A percentile compares a stretch with the other conserved stretches of the same genome.
These are phyloP conservation scores for Fomitopsis pinicola DNA, from an alignment of 1,284 basidiomycete species.

Conservation along the genomic window DNA sequence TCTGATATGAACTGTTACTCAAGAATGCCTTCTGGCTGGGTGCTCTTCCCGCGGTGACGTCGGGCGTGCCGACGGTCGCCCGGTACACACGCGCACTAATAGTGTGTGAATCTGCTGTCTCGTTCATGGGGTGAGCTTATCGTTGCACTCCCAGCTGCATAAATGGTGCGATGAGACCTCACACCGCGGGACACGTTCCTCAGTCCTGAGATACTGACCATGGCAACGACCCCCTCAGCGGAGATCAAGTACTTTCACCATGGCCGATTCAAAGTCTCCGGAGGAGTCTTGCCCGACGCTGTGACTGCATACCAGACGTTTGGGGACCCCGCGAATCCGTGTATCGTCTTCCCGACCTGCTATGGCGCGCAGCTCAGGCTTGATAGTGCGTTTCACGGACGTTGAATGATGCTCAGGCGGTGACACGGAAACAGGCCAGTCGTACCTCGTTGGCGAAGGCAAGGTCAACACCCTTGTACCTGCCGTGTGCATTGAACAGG, in stretches of 20 bases:
- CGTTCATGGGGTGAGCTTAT: too few relatives aligned
- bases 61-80: not conserved
- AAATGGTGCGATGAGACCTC: too few relatives aligned
- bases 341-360: slow-evolving; percentile 37
- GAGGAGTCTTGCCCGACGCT: slow-evolving; percentile 34
- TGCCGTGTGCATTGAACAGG: not conserved
- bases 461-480: slow-evolving; percentile 8
- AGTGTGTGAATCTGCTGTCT: not conserved
- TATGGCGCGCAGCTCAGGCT: slow-evolving; percentile 33
- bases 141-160: too few relatives aligned
- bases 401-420: not conserved
- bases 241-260: slow-evolving; percentile 26
- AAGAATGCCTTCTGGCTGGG: not conserved
- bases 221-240: not conserved
- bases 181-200: too few relatives aligned
- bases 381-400: slow-evolving; percentile 23
- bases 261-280: slow-evolving; percentile 31
- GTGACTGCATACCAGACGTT: slow-evolving; percentile 36
- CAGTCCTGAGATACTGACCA: not conserved
- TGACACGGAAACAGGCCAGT: slow-evolving; percentile 9
- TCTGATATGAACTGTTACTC: too few relatives aligned
- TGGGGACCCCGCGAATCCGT: slow-evolving; percentile 32
- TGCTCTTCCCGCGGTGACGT: not conserved
- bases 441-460: slow-evolving; percentile 14
- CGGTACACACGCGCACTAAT: not conserved